These are phyloP conservation scores for Pelargonium citronellum DNA, from an alignment of 441 rosid species.

Conservation along the genomic window DNA sequence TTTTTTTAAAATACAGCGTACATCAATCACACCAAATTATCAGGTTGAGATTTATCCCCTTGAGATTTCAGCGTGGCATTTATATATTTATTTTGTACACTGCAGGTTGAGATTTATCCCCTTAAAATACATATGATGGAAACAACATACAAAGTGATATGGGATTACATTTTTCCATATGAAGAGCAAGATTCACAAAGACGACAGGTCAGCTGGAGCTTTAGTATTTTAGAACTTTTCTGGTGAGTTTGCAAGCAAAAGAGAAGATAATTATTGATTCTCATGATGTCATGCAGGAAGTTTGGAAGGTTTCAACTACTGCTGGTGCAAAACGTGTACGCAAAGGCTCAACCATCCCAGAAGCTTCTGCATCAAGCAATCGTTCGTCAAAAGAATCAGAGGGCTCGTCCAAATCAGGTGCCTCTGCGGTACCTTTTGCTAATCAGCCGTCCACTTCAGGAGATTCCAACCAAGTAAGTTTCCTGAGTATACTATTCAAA, in stretches of 20 bases:
- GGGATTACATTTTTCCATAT: conserved; percentile 12
- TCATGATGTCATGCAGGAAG: conserved; percentile 50
- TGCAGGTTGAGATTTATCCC: conserved; percentile 11
- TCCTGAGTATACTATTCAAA: conserved; percentile 14
- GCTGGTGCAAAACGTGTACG: conserved; percentile 79
- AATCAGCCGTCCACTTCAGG: conserved; percentile 29
- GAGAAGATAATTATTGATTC: conserved; percentile 16
- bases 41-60: too few species aligned
- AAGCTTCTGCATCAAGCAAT: conserved; percentile 47
- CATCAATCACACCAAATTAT: neutral
- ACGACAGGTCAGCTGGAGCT: conserved; percentile 9
- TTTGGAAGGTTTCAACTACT: conserved; percentile 94
- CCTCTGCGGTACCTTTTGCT: conserved; percentile 27
- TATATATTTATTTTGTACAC: neutral
- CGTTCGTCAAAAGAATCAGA: conserved; percentile 58
- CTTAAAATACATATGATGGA: conserved; percentile 11
- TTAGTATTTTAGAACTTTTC: neutral
- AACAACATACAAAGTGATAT: conserved; percentile 3
- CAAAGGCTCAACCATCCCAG: conserved; percentile 61
- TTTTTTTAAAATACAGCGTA: neutral
- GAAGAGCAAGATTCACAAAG: conserved; percentile 15
- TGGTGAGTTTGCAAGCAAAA: neutral
- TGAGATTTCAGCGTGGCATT: too few species aligned
- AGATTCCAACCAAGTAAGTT: conserved; percentile 41
- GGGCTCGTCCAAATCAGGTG: conserved; percentile 39